phyloP scores from a whole-genome alignment of 2,329 filamentous ascomycete species.

The Coniella vitis region DNA sequence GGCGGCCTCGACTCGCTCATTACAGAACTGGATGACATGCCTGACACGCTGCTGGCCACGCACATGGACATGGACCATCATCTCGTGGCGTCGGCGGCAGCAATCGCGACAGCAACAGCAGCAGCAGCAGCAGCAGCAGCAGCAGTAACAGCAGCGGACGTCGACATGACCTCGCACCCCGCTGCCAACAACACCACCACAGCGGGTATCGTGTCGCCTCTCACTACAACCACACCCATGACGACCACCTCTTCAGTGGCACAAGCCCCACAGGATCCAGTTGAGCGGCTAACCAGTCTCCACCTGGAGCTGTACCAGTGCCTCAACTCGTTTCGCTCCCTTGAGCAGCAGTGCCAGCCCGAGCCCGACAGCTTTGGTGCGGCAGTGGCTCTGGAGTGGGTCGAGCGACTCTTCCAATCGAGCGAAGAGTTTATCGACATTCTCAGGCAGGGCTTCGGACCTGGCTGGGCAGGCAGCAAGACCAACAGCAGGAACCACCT shows the following conservation, averaged over 20 bases:
- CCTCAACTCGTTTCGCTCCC: not conserved
- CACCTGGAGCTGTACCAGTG: conserved; percentile 3
- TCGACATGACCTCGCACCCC: no score
- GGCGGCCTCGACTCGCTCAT: not conserved
- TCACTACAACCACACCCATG: not conserved
- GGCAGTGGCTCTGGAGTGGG: not conserved
- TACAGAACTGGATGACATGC: not conserved
- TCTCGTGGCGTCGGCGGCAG: no score
- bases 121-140: no score
- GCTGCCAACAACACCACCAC: no score
- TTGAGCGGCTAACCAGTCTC: not conserved
- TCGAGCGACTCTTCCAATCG: conserved; percentile 1
- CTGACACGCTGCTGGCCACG: not conserved
- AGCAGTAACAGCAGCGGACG: no score
- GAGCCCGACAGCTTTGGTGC: not conserved
- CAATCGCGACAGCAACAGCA: not conserved
- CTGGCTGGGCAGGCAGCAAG: no score
- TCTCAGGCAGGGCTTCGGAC: not conserved
- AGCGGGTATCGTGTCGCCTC: not conserved
- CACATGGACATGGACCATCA: not conserved
- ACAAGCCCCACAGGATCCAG: not conserved
- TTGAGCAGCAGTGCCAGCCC: not conserved
- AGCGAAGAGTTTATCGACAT: not conserved
- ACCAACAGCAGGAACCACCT: no score
- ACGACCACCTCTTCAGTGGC: not conserved